Base-by-base conservation (phyloP, 2,329 filamentous ascomycete species). In the Daldinia sp. region DNA sequence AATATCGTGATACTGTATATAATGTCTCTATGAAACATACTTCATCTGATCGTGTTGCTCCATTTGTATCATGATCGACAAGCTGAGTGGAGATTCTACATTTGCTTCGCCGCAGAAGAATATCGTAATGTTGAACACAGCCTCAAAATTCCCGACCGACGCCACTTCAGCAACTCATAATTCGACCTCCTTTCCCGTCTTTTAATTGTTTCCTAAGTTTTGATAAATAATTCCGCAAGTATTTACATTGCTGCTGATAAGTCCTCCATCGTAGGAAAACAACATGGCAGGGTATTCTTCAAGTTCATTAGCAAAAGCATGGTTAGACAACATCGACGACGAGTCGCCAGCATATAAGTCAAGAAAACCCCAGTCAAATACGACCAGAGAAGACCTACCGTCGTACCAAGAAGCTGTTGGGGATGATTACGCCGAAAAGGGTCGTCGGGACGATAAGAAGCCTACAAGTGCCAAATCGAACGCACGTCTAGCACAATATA, bases 381-480 rank as follows among this genome's bases (percentile, higher is more conserved):
- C 21, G 4, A 2, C 11, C 10, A 27, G 6, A 29, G 30, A 34
- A 11, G 43, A 29, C 11, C 39, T 53, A 6, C 61, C 57, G 2
- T 52, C 52, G 3, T 66, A 64, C 27, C n/a, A 35, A 34, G 56
- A 63, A 48, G 48, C 35, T 11, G 27, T 51, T 17, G 27, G 27
- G 1, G 35, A 45, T 15, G 34, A 53, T 25, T 34, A 35, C 37
- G 45, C n/a, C 13, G 37, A 41, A 4, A 48, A 34, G 21, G 9
- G 21, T 8, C 30, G 21, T 17, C n/a, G 11, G 8, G 25, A 43
- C 7, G 54, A 25, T 5, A 30, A 43, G 11, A 48, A 58, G 15
- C 10, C 11, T n/a, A 6, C 35, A 15, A n/a, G 25, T 17, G 11
- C 10, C 19, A 54, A 48, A 21, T 1, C 45, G 45, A 30, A 32